These are phyloP conservation scores for Ascochyta pisi DNA, from an alignment of 2,329 filamentous ascomycete species.

Conservation along the genomic window DNA sequence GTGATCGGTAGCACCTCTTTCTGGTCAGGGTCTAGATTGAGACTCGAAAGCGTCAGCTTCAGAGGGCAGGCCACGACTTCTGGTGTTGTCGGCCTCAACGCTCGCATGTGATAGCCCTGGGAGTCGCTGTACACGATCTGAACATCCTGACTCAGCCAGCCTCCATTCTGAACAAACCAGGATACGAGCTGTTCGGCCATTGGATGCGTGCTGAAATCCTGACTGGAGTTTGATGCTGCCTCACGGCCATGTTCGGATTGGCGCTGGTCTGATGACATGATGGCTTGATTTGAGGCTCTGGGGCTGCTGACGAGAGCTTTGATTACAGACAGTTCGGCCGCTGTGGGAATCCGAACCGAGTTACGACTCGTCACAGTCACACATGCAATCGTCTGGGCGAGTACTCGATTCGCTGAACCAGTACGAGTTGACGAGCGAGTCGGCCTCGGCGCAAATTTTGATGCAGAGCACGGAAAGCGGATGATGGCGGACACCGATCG, in stretches of 20 bases:
- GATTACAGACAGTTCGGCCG: slow-evolving; percentile 10
- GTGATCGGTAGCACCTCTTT: slow-evolving; percentile 32
- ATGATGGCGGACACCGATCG: slow-evolving; percentile 16
- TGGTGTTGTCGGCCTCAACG: slow-evolving; percentile 28
- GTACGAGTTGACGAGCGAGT: slow-evolving; percentile 19
- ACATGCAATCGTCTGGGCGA: slow-evolving; percentile 9
- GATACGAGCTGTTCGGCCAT: slow-evolving; percentile 27
- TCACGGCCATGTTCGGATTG: slow-evolving; percentile 1
- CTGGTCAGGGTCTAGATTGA: slow-evolving; percentile 43
- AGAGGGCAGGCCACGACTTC: slow-evolving; percentile 42
- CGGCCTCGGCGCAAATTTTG: slow-evolving; percentile 26
- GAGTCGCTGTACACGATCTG: slow-evolving; percentile 34
- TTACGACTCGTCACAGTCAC: slow-evolving; percentile 3
- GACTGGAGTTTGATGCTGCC: slow-evolving; percentile 9
- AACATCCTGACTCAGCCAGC: slow-evolving; percentile 40
- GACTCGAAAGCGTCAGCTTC: slow-evolving; percentile 43
- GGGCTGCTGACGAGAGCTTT: slow-evolving; percentile 21
- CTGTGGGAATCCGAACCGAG: slow-evolving; percentile 8
- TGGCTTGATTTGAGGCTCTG: slow-evolving; percentile 9
- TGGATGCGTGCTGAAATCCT: slow-evolving; percentile 19
- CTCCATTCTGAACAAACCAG: slow-evolving; percentile 44
- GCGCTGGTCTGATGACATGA: slow-evolving; percentile 19
- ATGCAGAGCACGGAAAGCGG: slow-evolving; percentile 19
- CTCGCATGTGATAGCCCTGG: slow-evolving; percentile 43
- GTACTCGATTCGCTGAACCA: slow-evolving; percentile 8